phyloP scores from a whole-genome alignment of 768 basidiomycete species.

The Termitomyces sp. region DNA sequence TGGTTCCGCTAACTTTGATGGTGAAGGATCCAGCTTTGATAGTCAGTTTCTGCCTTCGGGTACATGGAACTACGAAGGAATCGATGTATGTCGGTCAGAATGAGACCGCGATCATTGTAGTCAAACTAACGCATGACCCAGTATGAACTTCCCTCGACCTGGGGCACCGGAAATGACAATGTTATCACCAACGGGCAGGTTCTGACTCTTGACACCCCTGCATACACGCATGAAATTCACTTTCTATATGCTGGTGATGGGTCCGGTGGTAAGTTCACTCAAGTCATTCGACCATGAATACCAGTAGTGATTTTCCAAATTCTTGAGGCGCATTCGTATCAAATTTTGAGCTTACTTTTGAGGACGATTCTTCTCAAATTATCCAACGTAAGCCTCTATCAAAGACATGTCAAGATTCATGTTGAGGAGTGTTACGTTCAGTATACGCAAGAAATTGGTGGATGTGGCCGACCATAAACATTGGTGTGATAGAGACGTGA shows the following conservation, averaged over 20 bases:
- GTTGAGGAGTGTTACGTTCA: conserved; percentile 11
- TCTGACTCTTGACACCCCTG: too few relatives aligned
- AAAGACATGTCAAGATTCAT: background rate
- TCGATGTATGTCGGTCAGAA: conserved; percentile 23
- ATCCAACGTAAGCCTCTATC: conserved; percentile 25
- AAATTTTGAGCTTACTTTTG: too few relatives aligned
- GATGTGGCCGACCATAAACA: conserved; percentile 33
- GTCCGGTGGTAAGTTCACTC: too few relatives aligned
- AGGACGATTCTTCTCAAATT: too few relatives aligned
- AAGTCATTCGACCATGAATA: too few relatives aligned
- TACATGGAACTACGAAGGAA: conserved; percentile 32
- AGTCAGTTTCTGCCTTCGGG: conserved; percentile 35
- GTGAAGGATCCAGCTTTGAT: conserved; percentile 32
- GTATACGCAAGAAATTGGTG: conserved; percentile 44
- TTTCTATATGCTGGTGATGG: too few relatives aligned
- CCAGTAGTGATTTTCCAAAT: too few relatives aligned
- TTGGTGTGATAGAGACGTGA: conserved; percentile 40
- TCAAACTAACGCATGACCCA: conserved; percentile 12
- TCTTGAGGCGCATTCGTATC: too few relatives aligned
- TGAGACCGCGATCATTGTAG: background rate
- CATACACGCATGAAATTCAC: too few relatives aligned
- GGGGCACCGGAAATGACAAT: conserved; percentile 24
- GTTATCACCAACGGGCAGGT: too few relatives aligned
- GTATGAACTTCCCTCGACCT: conserved; percentile 37
- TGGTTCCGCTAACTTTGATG: conserved; percentile 37